phyloP scores from a whole-genome alignment of 2,329 filamentous ascomycete species.

The Aspergillus novoparasiticus region DNA sequence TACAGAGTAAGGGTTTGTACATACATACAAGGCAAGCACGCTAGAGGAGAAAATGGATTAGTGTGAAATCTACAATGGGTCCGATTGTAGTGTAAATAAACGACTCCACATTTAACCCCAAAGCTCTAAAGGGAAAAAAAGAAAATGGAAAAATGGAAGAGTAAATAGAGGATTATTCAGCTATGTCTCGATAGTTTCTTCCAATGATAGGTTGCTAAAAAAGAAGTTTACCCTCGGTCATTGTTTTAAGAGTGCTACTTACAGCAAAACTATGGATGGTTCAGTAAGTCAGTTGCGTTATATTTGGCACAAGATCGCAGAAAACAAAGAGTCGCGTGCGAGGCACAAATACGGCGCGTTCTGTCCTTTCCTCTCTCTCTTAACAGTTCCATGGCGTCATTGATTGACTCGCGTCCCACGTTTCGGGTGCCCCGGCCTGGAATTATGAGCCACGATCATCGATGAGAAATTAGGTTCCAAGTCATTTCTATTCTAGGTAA shows the following conservation, averaged over 20 bases:
- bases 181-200: background rate
- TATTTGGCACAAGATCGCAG: constrained; percentile 1
- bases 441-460: constrained; percentile 19
- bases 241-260: background rate
- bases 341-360: constrained; percentile 15
- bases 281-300: background rate
- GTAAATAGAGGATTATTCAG: constrained; percentile 2
- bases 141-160: background rate
- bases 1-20: constrained; percentile 14
- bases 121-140: constrained; percentile 10
- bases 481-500: constrained; percentile 9
- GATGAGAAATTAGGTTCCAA: constrained; percentile 12
- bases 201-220: constrained; percentile 5
- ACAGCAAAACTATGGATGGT: background rate
- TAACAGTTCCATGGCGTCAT: constrained; percentile 31
- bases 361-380: constrained; percentile 6
- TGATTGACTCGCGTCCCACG: constrained; percentile 35
- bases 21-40: constrained; percentile 3
- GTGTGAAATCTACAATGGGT: constrained; percentile 15
- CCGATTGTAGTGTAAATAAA: constrained; percentile 28
- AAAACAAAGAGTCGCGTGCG: constrained; percentile 3
- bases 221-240: background rate
- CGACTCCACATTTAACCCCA: constrained; percentile 25
- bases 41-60: constrained; percentile 9
- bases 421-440: constrained; percentile 27